Evolutionary conservation across 176 grass and related monocot species (phyloP), one percentile per base, ranked within the genome.

Genomic region (Thalia dealbata): DNA sequence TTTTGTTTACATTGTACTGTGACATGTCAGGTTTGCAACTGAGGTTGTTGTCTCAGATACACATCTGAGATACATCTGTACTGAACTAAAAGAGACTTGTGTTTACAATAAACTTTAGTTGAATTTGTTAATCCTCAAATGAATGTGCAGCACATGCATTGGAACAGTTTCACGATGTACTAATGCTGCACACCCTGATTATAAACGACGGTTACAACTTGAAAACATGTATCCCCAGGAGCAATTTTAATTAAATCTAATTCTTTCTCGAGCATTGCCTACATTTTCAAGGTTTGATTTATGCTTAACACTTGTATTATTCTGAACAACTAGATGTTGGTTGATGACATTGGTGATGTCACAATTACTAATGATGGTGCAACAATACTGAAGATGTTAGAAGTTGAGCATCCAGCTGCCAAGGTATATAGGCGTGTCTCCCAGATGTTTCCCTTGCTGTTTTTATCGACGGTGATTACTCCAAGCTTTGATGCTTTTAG

Each of bases 301-400:
- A 24, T 44, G n/a, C 6, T 58, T 48, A 29, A 19, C 3, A 9
- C 2, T 52, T 32, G 30, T 0, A 22, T 11, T 75, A 6, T 48
- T 21, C 0, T 63, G 58, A 45, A 26, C 41, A 46, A 44, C 46
- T 71, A 93, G 90, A 99, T 99, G 90, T 80, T 91, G 46, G 90
- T 93, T 67, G 87, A 93, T 83, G 90, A 99, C 76, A 99, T 99
- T 24, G 90, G 95, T 74, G 87, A 99, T 80, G 95, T 93, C 62
- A 93, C 87, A 50, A 99, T 95, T 50, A 99, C 95, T 72, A 99
- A 93, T 79, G 95, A 93, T 76, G 95, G 95, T 22, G 87, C 90
- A 67, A 99, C 90, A 43, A 99, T 99, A 81, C 80, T 93, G 19
- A 99, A 76, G 81, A 99, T 93, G 87, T 80, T 99, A 77, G 95